Evolutionary conservation across 768 basidiomycete genomes (phyloP).

Genomic region (Brasilioporus rufonigricans): DNA sequence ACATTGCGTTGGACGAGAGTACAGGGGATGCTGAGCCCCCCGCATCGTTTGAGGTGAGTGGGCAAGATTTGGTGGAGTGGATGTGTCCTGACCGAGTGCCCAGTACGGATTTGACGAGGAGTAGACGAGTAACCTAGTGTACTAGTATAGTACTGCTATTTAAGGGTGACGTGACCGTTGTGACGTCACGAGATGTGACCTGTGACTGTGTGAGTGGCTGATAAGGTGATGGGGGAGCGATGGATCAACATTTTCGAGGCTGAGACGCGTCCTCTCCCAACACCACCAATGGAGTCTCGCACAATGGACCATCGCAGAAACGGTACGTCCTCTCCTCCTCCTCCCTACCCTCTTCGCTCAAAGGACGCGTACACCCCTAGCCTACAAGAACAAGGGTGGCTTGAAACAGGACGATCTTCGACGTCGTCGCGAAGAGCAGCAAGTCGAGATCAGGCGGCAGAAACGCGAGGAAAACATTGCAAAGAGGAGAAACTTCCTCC

Average conservation of each 20-base stretch:
- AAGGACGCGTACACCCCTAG: conserved; percentile 49
- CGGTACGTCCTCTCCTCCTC: conserved; percentile 40
- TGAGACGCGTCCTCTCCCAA: conserved; percentile 13
- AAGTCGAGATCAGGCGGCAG: conserved; percentile 97
- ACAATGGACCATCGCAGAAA: conserved; percentile 74
- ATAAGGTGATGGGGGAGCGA: conserved; percentile 25
- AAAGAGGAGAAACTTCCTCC: conserved; percentile 92
- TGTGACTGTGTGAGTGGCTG: conserved; percentile 17
- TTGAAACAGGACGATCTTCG: conserved; percentile 92
- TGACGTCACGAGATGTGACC: conserved; percentile 23
- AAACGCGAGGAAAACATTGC: conserved; percentile 99
- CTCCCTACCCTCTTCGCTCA: conserved; percentile 15
- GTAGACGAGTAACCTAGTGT: conserved; percentile 6
- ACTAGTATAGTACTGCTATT: background rate
- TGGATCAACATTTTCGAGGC: conserved; percentile 8
- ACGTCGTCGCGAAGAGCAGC: conserved; percentile 95
- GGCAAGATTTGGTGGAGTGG: background rate
- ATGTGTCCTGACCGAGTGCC: conserved; percentile 19
- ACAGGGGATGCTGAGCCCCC: conserved; percentile 75
- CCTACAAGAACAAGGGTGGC: conserved; percentile 88
- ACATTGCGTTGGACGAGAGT: conserved; percentile 69
- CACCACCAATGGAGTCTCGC: conserved; percentile 52
- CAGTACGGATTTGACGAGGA: conserved; percentile 80
- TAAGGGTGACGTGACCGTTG: conserved; percentile 9
- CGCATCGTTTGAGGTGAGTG: conserved; percentile 77